Base-by-base conservation (phyloP, 176 grass and related monocot species). In the barley (Hordeum vulgare) region DNA sequence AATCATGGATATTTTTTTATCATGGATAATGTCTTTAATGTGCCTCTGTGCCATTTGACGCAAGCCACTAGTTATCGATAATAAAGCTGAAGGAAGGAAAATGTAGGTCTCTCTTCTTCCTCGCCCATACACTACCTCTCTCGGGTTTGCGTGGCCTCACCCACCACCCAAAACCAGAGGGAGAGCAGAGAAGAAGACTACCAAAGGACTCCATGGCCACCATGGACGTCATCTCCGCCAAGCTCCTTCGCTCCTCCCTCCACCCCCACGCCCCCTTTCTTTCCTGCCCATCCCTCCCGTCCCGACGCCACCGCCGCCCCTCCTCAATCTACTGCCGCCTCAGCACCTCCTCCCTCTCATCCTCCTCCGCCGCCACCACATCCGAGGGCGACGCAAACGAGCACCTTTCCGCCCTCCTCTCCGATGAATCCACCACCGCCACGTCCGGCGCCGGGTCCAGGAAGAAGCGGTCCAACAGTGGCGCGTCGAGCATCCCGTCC, bases 401-500 rank as follows among this genome's bases (percentile, higher is more conserved):
- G 31, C 83, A 83, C 74, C 74, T 90, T 11, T 83, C 79, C 45
- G 90, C 93, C 61, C 88, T 99, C 81, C 60, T 98, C 35, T 89
- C 93, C 25, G 82, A 79, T 28, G 31, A 64, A 21, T 26, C 85
- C 24, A 17, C 31, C 34, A 26, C 79, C 1, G 44, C 58, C 0
- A 53, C 71, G 9, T 18, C 44, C 14, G 71, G 26, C 71, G 17
- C 65, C 27, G 86, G 61, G 45, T 74, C 71, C 69, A 96, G 76
- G 61, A 99, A 92, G 78, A 96, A 90, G 89, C 90, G 89, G 59
- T 81, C 84, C 41, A 92, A 27, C 74, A 89, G 47, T 47, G 96
- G 96, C 62, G 93, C 96, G 2, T 99, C 96, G 29, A 94, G 91
- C 86, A 90, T 99, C 69, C 92, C 96, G 14, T 87, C 96, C 7